Evolutionary conservation across 208 protist species (phyloP).

Genomic region (Leishmania turanica): DNA sequence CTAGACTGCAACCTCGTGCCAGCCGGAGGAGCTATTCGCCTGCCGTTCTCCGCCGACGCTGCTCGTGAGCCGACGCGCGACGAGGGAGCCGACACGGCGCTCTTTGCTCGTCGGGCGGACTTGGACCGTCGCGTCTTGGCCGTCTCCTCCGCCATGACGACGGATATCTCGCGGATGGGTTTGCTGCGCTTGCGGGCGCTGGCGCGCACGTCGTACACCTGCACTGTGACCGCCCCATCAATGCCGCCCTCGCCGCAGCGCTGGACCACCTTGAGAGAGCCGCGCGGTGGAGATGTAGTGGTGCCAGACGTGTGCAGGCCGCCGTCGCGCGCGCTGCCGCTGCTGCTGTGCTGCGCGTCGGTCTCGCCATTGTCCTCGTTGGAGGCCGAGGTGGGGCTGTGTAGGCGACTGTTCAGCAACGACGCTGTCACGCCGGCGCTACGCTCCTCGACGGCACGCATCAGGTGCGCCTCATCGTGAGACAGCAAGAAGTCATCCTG

Average conservation of each 20-base stretch:
- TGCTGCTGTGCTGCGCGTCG: slow-evolving; percentile 10
- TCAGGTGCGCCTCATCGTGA: slow-evolving; percentile 73
- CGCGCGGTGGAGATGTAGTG: slow-evolving; percentile 11
- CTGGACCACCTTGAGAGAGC: slow-evolving; percentile 79
- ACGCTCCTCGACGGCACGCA: slow-evolving; percentile 86
- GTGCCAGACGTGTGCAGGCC: slow-evolving; percentile 5
- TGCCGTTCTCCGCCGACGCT: not conserved
- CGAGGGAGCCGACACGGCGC: slow-evolving; percentile 21
- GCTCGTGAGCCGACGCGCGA: slow-evolving; percentile 30
- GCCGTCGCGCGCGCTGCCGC: slow-evolving; percentile 1
- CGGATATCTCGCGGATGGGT: slow-evolving; percentile 82
- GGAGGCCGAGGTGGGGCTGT: slow-evolving; percentile 26
- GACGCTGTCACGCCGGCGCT: slow-evolving; percentile 75
- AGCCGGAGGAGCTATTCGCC: slow-evolving; percentile 13
- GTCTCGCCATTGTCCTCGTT: slow-evolving; percentile 6
- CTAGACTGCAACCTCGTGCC: slow-evolving; percentile 3
- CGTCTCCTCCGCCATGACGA: slow-evolving; percentile 80
- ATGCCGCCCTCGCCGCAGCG: slow-evolving; percentile 49
- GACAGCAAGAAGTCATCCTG: slow-evolving; percentile 84
- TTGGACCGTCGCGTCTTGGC: slow-evolving; percentile 36
- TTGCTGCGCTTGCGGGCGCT: slow-evolving; percentile 59
- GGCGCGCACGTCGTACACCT: slow-evolving; percentile 87
- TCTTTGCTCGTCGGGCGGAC: slow-evolving; percentile 12
- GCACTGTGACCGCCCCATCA: slow-evolving; percentile 58
- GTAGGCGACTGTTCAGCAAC: slow-evolving; percentile 48